Evolutionary conservation across 148 eudicot species (phyloP), one percentile per base, ranked within the genome.

Genomic region (Persicaria maculosa): DNA sequence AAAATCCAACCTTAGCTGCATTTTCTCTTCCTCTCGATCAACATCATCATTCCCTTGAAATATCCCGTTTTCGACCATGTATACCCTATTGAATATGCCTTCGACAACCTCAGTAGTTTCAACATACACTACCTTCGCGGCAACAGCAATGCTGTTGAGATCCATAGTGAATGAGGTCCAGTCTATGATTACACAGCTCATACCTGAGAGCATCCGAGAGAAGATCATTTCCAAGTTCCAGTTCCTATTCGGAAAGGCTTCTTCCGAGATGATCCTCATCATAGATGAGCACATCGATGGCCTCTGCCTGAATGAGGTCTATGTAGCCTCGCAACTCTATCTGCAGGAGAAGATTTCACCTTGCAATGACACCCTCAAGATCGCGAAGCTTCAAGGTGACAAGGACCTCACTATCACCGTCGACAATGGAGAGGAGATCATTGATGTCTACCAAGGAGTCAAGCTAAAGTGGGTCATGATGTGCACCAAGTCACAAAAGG

Each of bases 351-450:
- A 22, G 69, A 64, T 64, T 5, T 6, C 69, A 20, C 69, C 69
- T 64, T 22, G 7, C 2, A 64, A 64, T 15, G 15, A 64, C 10
- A 19, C 43, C 43, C 69, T 19, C 15, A 64, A 19, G 69, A 44
- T 19, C 69, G 22, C 43, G 43, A 64, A 64, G 69, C 1, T 14
- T 14, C 69, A 40, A 64, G 4, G 15, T 15, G 40, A 64, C 0
- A 22, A 15, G 40, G 69, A 22, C 40, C 43, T 25, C 44, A 7
- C 36, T 19, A 31, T 64, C 43, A 64, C 44, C 9, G 43, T 64
- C 40, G 15, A 64, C 44, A 64, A 64, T 9, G 69, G 69, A 7
- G 40, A 64, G 40, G 69, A 64, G 72, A 69, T 69, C 72, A 46
- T 44, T 44, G 72, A 44, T 48, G 6, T 69, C 45, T 69, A 36